Evolutionary conservation across 345 rosid genomes (phyloP).

Genomic region (Reutealis trisperma): DNA sequence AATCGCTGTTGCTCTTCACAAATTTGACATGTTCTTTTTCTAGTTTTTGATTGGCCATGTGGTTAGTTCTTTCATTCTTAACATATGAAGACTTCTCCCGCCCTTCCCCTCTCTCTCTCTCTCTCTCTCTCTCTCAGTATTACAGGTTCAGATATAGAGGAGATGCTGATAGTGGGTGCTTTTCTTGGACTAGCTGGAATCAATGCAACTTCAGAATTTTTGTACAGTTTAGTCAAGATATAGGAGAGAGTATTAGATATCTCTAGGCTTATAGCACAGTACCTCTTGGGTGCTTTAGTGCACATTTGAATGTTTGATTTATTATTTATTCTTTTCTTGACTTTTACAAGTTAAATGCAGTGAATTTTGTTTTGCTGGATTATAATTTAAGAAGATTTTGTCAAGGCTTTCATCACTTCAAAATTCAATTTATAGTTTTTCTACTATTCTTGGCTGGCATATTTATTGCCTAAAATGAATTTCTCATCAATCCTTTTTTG

Average conservation of each 20-base stretch:
- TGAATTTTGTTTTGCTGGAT: neutral
- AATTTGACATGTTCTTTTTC: neutral
- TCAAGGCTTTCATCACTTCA: neutral
- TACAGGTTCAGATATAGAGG: neutral
- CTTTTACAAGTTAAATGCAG: neutral
- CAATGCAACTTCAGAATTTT: neutral
- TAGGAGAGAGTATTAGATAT: neutral
- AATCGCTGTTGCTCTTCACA: neutral
- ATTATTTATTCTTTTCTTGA: neutral
- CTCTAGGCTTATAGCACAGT: neutral
- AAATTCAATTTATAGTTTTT: no score
- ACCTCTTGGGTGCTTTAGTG: neutral
- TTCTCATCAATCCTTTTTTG: slow-evolving; percentile 7
- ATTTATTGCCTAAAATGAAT: neutral
- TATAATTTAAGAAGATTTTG: neutral
- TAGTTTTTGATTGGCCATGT: neutral
- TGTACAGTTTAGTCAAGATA: neutral
- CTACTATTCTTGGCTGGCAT: neutral
- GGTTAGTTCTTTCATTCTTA: neutral
- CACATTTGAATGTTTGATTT: neutral
- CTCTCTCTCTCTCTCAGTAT: neutral
- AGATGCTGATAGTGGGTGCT: neutral
- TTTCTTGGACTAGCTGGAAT: neutral
- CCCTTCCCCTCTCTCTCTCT: neutral
- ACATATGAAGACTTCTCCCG: neutral